phyloP scores from a whole-genome alignment of 2,329 filamentous ascomycete species.

The Pezicula neosporulosa region DNA sequence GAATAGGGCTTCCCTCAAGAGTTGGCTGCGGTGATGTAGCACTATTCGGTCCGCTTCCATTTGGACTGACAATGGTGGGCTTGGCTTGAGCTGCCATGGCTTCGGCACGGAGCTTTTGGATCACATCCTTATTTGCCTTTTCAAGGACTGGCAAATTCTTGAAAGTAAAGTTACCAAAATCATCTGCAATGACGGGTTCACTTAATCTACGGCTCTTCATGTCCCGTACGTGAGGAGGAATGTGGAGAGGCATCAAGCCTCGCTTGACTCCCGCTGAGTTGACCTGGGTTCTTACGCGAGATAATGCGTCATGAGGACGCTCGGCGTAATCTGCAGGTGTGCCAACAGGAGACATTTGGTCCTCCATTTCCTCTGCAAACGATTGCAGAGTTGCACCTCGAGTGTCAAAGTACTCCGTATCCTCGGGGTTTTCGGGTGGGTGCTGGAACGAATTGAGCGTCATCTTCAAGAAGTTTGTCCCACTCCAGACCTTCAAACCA shows the following conservation, averaged over 20 bases:
- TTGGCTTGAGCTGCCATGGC: conserved; percentile 70
- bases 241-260: conserved; percentile 90
- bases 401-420: conserved; percentile 96
- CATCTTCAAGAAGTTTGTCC: conserved; percentile 88
- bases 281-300: conserved; percentile 81
- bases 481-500: conserved; percentile 90
- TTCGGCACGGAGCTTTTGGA: conserved; percentile 91
- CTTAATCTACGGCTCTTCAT: conserved; percentile 82
- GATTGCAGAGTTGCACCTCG: conserved; percentile 88
- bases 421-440: conserved; percentile 86
- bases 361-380: conserved; percentile 92
- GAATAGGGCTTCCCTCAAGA: conserved; percentile 80
- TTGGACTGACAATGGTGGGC: conserved; percentile 22
- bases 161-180: conserved; percentile 95
- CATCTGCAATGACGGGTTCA: conserved; percentile 83
- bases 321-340: conserved; percentile 77
- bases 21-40: conserved; percentile 59
- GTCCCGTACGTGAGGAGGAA: conserved; percentile 93
- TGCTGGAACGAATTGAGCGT: conserved; percentile 91
- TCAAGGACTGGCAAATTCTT: conserved; percentile 96
- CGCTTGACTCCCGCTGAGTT: conserved; percentile 74
- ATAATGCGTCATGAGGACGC: conserved; percentile 90
- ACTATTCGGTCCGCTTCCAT: conserved; percentile 9
- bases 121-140: conserved; percentile 98
- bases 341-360: conserved; percentile 73